Evolutionary conservation across 768 basidiomycete species (phyloP), one percentile per base, ranked within the genome.

Genomic region (Podaxis rugospora): DNA sequence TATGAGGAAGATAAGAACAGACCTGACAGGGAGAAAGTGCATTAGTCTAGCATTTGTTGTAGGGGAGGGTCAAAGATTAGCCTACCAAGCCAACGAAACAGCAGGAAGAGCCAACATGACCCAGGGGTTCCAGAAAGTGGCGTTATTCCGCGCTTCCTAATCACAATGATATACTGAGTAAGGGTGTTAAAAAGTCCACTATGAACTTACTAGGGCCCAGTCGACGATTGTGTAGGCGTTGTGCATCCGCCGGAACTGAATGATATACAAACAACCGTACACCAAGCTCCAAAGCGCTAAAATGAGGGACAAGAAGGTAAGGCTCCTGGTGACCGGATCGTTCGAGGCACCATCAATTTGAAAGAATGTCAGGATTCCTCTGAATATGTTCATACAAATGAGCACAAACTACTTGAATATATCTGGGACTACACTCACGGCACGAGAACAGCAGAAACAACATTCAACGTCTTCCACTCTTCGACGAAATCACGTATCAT

Each of bases 71-170:
- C 32, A 27, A 7, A 2, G 7, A 14, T 32, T n/a, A 5, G 55
- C 66, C 23, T 58, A 83, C 85, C 85, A 88, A 1, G 82, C 76
- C 28, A 87, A 78, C 83, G 84, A 88, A 14, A 84, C 65, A 0
- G 78, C 81, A 0, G 86, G 86, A 74, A 85, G 78, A 0, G 86
- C 82, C 25, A 88, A 75, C 11, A 88, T 62, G 1, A 88, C 81
- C 85, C 86, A 87, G 4, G 85, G 80, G 62, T 89, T 89, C 88
- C 88, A 77, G 65, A 68, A 72, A 5, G 72, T 9, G 13, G 58
- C 57, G 0, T 70, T 64, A 32, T 69, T 70, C 37, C 80, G 80
- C 6, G 85, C 80, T 66, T 88, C 87, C 84, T 87, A 57, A 57
- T 13, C 47, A 28, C 36, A 11, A 1, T 14, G 5, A 0, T n/a